phyloP scores from a whole-genome alignment of 352 stramenopile species.

The Aphanomyces invadans region DNA sequence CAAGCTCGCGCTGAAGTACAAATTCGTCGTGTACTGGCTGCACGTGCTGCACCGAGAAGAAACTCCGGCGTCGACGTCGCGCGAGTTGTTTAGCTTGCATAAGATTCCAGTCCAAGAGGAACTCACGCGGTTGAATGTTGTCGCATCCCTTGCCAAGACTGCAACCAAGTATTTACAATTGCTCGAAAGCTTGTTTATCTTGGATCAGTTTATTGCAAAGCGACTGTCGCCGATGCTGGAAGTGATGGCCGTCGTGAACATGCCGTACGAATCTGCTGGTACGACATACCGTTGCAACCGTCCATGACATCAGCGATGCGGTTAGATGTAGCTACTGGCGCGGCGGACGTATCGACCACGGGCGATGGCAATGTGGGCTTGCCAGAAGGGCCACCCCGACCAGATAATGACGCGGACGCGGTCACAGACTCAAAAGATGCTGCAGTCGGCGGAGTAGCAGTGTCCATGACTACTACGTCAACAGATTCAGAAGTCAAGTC shows the following conservation, averaged over 20 bases:
- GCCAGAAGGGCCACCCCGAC: too few relatives aligned
- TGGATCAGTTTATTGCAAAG: slow-evolving; percentile 2
- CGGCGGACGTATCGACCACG: too few relatives aligned
- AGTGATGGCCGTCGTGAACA: slow-evolving; percentile 16
- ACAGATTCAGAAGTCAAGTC: too few relatives aligned
- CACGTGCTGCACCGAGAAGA: slow-evolving; percentile 1
- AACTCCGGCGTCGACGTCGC: background rate
- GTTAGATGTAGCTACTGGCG: background rate
- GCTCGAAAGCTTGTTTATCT: slow-evolving; percentile 7
- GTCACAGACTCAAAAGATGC: too few relatives aligned
- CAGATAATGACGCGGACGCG: too few relatives aligned
- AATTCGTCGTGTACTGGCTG: slow-evolving; percentile 6
- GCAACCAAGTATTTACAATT: slow-evolving; percentile 1
- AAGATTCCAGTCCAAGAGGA: slow-evolving; percentile 10
- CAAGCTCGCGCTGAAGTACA: slow-evolving; percentile 3
- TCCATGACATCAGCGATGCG: background rate
- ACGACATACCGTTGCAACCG: background rate
- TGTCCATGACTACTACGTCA: too few relatives aligned
- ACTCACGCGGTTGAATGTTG: background rate
- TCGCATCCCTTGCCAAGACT: background rate
- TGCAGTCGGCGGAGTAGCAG: too few relatives aligned
- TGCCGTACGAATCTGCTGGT: background rate
- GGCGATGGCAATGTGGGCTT: too few relatives aligned
- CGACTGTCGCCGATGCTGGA: slow-evolving; percentile 14
- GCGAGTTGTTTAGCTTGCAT: background rate